Evolutionary conservation across 2,329 filamentous ascomycete species (phyloP), one percentile per base, ranked within the genome.

Genomic region (Ambrosiella cleistominuta): DNA sequence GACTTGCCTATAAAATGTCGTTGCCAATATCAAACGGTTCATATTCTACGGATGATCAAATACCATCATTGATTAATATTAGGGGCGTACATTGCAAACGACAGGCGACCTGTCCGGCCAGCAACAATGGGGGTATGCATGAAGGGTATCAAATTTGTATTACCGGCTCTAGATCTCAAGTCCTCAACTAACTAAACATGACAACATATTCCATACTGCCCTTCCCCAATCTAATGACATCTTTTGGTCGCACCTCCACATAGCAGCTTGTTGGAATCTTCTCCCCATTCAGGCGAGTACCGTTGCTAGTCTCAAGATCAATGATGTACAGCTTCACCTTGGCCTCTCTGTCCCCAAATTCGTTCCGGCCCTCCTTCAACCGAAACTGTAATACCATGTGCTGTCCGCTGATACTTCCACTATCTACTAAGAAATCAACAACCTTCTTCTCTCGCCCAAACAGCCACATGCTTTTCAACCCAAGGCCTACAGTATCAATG

Each of bases 371-470:
- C 66, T 88, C 86, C 17, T 85, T 80, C 66, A 88, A 83, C 42
- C 93, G 82, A 66, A 98, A 98, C 68, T 98, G 93, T 49, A 98
- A 79, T 7, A 90, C 93, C 0, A 91, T 91, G 69, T 98, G 93
- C 70, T 98, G 93, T 70, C 94, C 94, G 68, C 88, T 95, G 66
- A 89, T 82, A 69, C 88, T 96, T 0, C 90, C 89, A 67, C 98
- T 91, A 66, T 95, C 88, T 7, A 94, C 80, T 1, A 81, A 74
- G 59, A 95, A 74, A 67, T 98, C 93, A 1, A 87, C 88, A 2
- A 98, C 84, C 4, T 83, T 73, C 57, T 78, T 69, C 64, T 96
- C 90, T 52, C 90, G 78, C 0, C 93, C 93, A 7, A 96, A 73
- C 27, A 98, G 74, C 93, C 93, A 98, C 72, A 88, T 95, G 66